Percentiles rank a stretch among this genome's conserved stretches.
These are phyloP conservation scores for Ajuga chamaepitys DNA, from an alignment of 257 asterid genomes.

Conservation along the genomic window DNA sequence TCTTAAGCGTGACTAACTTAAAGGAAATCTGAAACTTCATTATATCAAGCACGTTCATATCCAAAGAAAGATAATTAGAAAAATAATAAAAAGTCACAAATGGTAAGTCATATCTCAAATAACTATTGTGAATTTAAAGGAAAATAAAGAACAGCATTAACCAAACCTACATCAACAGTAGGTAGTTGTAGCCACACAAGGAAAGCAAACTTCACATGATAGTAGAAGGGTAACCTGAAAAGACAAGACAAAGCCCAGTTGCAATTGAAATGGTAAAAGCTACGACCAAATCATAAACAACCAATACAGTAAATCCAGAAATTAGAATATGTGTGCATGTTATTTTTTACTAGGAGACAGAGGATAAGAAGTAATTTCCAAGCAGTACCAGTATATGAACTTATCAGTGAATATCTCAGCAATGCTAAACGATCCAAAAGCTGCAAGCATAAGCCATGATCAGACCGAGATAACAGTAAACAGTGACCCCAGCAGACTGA, in stretches of 20 bases:
- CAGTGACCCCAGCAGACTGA: background rate
- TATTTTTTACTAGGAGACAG: background rate
- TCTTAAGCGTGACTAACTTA: background rate
- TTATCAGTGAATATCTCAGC: conserved; percentile 78
- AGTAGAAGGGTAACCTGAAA: conserved; percentile 82
- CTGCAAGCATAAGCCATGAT: conserved; percentile 48
- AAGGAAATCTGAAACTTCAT: background rate
- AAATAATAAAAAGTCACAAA: background rate
- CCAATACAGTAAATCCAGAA: background rate
- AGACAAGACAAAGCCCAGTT: conserved; percentile 15
- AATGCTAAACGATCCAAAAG: conserved; percentile 83
- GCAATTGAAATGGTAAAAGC: conserved; percentile 11
- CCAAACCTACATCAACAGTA: conserved; percentile 56
- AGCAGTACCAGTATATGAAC: conserved; percentile 62
- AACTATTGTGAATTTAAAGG: background rate
- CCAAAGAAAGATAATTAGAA: no score
- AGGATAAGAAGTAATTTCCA: background rate
- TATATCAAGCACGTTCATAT: background rate
- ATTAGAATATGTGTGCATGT: background rate
- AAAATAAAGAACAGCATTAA: background rate
- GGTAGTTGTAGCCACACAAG: conserved; percentile 99
- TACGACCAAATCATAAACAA: background rate
- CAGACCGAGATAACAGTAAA: conserved; percentile 9
- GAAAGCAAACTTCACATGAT: conserved; percentile 88
- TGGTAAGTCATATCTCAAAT: conserved; percentile 3